Evolutionary conservation across 768 basidiomycete genomes (phyloP), one percentile per base, ranked within the genome.

Genomic region (Lactarius sp.): DNA sequence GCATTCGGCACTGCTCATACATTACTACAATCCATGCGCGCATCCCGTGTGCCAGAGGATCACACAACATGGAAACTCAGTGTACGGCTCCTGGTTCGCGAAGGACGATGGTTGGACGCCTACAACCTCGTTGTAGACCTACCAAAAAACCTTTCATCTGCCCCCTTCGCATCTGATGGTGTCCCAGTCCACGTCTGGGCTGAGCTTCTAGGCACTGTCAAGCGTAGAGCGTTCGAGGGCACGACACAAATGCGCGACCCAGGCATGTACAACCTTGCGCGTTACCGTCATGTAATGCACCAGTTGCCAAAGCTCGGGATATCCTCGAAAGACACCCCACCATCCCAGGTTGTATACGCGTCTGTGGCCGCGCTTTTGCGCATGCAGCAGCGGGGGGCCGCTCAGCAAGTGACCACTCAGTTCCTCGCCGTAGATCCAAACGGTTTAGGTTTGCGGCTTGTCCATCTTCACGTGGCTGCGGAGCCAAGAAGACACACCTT

Each of bases 101-200:
- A 77, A 4, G 86, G 83, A 8, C 72, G 70, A 49, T 89, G 87
- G 86, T 71, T 78, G 12, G 71, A 77, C 27, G 88, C 86, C 22
- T 88, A 85, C 85, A 67, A 47, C 4, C 56, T 60, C 22, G 60
- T 61, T 12, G 41, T 59, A 46, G 22, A 64, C 18, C 16, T 46
- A 22, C 47, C 52, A 4, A 59, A 47, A 22, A 52, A 42, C 9
- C 46, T 5, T n/a, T 13, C 47, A 18, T 52, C 55, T n/a, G 51
- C 62, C 13, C 61, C 46, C 4, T 60, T 55, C 53, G 46, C n/a
- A 55, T 50, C 54, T 20, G 57, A 51, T 27, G 50, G 54, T n/a
- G 36, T 61, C 27, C 81, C 80, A 33, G 75, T 83, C 33, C 70
- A 74, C 4, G 71, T 89, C 56, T 88, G 85, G 87, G 62, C 83